Conservation (phyloP, 805 yeast species). For the Clavispora fructus region DNA sequence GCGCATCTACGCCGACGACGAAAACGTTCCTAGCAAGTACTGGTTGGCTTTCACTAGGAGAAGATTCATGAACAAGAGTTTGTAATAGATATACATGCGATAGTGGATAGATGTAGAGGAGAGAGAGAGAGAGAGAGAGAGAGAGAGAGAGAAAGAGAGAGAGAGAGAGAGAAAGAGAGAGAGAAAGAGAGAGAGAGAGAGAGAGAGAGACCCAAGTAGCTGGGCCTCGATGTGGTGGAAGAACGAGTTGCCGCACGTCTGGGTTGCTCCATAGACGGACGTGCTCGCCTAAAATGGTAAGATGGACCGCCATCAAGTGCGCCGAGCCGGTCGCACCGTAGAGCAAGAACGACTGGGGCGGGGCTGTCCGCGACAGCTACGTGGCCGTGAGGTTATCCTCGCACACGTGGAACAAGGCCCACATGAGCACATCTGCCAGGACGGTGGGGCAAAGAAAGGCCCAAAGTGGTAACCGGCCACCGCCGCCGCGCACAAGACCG, state of each 20-base stretch:
- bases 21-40: constrained; percentile 68
- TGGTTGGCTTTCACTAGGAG: constrained; percentile 97
- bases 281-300: constrained; percentile 20
- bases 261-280: constrained; percentile 3
- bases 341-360: constrained; percentile 27
- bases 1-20: constrained; percentile 61
- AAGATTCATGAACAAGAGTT: constrained; percentile 89
- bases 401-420: constrained; percentile 18
- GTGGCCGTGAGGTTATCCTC: constrained; percentile 25
- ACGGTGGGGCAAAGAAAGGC: constrained; percentile 1
- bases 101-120: too few species aligned
- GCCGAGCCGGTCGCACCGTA: constrained; percentile 31
- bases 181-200: too few species aligned
- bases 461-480: background rate
- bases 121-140: too few species aligned
- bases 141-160: too few species aligned
- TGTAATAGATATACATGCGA: constrained; percentile 27
- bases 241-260: constrained; percentile 30
- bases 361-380: constrained; percentile 22
- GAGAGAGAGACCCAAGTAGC: too few species aligned
- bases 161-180: too few species aligned
- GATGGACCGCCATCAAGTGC: constrained; percentile 27
- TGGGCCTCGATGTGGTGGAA: constrained; percentile 30
- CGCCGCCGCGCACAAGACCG: constrained; percentile 1
- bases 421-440: constrained; percentile 15